Base-by-base conservation (phyloP, 768 basidiomycete species). In the Kwoniella botswanensis region DNA sequence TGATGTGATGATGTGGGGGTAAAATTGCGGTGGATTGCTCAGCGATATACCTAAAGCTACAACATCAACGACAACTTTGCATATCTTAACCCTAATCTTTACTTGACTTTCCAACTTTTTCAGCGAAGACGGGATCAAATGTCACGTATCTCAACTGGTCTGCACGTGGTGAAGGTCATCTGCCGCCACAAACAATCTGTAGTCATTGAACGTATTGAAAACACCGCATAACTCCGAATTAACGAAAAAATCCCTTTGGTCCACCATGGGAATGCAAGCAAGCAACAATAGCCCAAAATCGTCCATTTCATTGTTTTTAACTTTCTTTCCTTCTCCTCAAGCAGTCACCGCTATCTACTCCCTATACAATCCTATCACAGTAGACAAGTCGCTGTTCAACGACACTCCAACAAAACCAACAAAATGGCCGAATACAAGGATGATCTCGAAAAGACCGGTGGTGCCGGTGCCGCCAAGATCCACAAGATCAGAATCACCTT, bases 401-500 rank as follows among this genome's bases (percentile, higher is more conserved):
- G 46, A 21, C 42, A 12, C 22, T 29, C 50, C 17, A 58, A 54
- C 68, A 65, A 4, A 54, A 59, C 35, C 64, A 62, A 65, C 68
- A 82, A 75, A 76, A 84, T 84, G 84, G 82, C 78, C 68, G 68
- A 81, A 72, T 79, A 66, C 66, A 84, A 84, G 74, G 83, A 98
- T 86, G 94, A 97, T 85, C 94, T 94, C 88, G 97, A 98, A 65
- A 84, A 84, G 79, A 74, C 81, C 78, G 94, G 93, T 71, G 89
- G 94, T 72, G 89, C 94, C 73, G 91, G 92, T 82, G 87, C 89
- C 75, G 91, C 93, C 84, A 95, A 98, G 86, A 89, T 93, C 85
- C 96, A 98, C 90, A 98, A 98, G 89, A 98, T 98, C 85, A 88
- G 97, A 75, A 99, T 99, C 88, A 98, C 97, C 75, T 88, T 99